Conservation (phyloP, 176 grass and related monocot genomes). For the Juncus inflexus region DNA sequence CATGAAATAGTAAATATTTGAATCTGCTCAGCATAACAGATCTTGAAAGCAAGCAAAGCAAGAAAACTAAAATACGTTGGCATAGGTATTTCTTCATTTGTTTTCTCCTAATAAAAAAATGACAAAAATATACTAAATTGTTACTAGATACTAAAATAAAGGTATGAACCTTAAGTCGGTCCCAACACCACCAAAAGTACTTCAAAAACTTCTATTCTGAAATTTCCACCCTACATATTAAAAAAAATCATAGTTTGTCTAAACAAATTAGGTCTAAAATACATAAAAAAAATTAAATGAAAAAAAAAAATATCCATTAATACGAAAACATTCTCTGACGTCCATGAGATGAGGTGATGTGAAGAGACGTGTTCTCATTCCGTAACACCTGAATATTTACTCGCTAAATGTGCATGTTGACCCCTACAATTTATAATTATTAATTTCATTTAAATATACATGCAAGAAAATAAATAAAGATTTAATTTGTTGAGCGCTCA, state of each 20-base stretch:
- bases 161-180: slow-evolving; percentile 57
- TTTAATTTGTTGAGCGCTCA: slow-evolving; percentile 18
- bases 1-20: too few species aligned
- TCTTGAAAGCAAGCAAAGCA: slow-evolving; percentile 79
- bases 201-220: slow-evolving; percentile 78
- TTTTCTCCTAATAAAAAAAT: slow-evolving; percentile 79
- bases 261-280: neutral
- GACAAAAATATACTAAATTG: slow-evolving; percentile 28
- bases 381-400: slow-evolving; percentile 76
- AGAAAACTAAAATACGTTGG: slow-evolving; percentile 90
- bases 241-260: neutral
- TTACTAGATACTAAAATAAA: neutral
- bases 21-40: slow-evolving; percentile 86
- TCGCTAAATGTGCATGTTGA: slow-evolving; percentile 85
- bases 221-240: slow-evolving; percentile 71
- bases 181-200: slow-evolving; percentile 89
- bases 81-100: slow-evolving; percentile 85
- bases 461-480: neutral
- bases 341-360: slow-evolving; percentile 90
- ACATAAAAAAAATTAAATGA: neutral
- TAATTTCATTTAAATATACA: too few species aligned
- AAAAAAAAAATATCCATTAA: slow-evolving; percentile 48
- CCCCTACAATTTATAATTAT: too few species aligned
- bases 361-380: slow-evolving; percentile 74
- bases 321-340: slow-evolving; percentile 71